phyloP scores from a whole-genome alignment of 2,329 filamentous ascomycete genomes.

The Talaromyces verruculosus region DNA sequence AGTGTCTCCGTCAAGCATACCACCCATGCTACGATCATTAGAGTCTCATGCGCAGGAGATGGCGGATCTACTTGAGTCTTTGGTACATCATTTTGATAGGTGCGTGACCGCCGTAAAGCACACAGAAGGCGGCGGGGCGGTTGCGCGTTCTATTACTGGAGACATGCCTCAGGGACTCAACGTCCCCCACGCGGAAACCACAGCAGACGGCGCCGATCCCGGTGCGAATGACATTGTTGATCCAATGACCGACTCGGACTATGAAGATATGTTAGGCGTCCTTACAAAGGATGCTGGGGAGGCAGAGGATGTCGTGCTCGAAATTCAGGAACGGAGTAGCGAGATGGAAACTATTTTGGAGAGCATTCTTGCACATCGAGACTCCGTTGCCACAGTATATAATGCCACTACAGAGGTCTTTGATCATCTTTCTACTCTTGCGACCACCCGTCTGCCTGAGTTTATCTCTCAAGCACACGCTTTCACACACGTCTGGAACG shows the following conservation, averaged over 20 bases:
- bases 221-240: constrained; percentile 55
- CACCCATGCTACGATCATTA: constrained; percentile 60
- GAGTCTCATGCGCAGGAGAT: constrained; percentile 76
- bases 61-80: constrained; percentile 74
- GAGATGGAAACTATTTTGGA: constrained; percentile 74
- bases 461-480: constrained; percentile 51
- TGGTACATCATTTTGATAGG: constrained; percentile 87
- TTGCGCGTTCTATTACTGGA: constrained; percentile 64
- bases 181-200: constrained; percentile 35
- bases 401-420: constrained; percentile 63
- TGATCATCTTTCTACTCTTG: constrained; percentile 65
- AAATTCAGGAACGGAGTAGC: constrained; percentile 71
- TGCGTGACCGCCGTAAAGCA: constrained; percentile 89
- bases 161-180: constrained; percentile 58
- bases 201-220: constrained; percentile 35
- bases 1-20: constrained; percentile 45
- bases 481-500: constrained; percentile 63
- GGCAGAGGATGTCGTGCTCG: constrained; percentile 62
- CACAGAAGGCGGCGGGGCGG: constrained; percentile 76
- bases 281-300: constrained; percentile 60
- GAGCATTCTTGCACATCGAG: constrained; percentile 63
- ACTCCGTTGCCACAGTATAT: constrained; percentile 57
- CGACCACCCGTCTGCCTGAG: constrained; percentile 58
- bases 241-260: constrained; percentile 72
- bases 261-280: constrained; percentile 78